A percentile compares a stretch with the other conserved stretches of the same genome.
These are phyloP conservation scores for Yamadazyma friedrichii DNA, from an alignment of 1,139 yeast genomes.

Conservation along the genomic window DNA sequence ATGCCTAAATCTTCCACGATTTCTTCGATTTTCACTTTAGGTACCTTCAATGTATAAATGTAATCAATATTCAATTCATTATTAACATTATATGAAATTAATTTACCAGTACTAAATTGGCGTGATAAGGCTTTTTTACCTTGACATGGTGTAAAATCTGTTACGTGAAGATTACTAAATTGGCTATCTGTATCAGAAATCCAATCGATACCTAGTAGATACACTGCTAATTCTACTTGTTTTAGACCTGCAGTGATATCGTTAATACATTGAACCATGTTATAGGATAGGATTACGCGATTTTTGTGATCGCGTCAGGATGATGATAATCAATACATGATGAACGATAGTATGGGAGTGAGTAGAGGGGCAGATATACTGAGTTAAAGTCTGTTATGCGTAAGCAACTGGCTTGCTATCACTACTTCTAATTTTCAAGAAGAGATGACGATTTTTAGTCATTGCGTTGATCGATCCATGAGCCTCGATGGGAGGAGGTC, in stretches of 20 bases:
- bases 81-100: conserved; percentile 1
- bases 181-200: background rate
- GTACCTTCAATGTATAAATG: conserved; percentile 1
- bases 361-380: too few relatives aligned
- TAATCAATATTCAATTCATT: background rate
- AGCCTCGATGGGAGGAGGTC: too few relatives aligned
- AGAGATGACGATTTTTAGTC: too few relatives aligned
- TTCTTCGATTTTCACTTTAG: background rate
- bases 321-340: too few relatives aligned
- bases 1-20: background rate
- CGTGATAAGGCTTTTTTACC: background rate
- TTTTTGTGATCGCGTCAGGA: too few relatives aligned
- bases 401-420: too few relatives aligned
- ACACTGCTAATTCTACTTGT: background rate
- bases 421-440: too few relatives aligned
- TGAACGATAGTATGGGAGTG: too few relatives aligned
- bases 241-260: background rate
- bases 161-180: conserved; percentile 1
- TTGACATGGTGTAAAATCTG: conserved; percentile 4
- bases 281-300: too few relatives aligned
- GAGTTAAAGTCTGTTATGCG: too few relatives aligned
- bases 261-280: conserved; percentile 1
- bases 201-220: conserved; percentile 1
- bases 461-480: too few relatives aligned
- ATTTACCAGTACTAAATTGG: background rate